Conservation (phyloP, 495 filamentous ascomycete genomes). For the Hypoxylon crocopeplum region DNA sequence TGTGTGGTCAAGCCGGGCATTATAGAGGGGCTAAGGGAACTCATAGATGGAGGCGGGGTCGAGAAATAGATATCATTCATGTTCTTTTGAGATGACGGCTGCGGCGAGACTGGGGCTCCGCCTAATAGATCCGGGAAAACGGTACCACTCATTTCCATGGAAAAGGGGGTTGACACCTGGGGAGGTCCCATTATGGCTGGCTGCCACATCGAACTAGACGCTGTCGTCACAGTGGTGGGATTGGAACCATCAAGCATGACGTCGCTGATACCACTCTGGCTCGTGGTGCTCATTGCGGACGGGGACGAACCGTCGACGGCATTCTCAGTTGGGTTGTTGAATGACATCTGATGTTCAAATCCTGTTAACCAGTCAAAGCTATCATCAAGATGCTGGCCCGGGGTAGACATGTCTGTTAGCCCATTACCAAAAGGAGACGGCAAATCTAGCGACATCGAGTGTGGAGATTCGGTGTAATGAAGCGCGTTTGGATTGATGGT, state of each 20-base stretch:
- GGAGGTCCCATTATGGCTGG: slow-evolving; percentile 67
- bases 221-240: slow-evolving; percentile 52
- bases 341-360: slow-evolving; percentile 78
- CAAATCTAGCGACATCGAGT: slow-evolving; percentile 72
- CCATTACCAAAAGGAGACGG: slow-evolving; percentile 75
- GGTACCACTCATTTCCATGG: slow-evolving; percentile 62
- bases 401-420: slow-evolving; percentile 62
- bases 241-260: slow-evolving; percentile 87
- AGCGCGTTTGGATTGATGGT: slow-evolving; percentile 97
- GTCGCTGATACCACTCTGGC: slow-evolving; percentile 91
- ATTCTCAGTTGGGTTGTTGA: slow-evolving; percentile 73
- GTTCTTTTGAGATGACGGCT: slow-evolving; percentile 60
- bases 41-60: slow-evolving; percentile 72
- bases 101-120: slow-evolving; percentile 67
- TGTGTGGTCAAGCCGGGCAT: slow-evolving; percentile 60
- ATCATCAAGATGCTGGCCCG: slow-evolving; percentile 71
- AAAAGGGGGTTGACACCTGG: slow-evolving; percentile 66
- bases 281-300: slow-evolving; percentile 90
- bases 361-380: slow-evolving; percentile 86
- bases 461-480: slow-evolving; percentile 87
- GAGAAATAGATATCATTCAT: slow-evolving; percentile 63
- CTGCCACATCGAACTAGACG: slow-evolving; percentile 68
- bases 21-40: slow-evolving; percentile 59
- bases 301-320: slow-evolving; percentile 92
- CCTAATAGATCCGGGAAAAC: slow-evolving; percentile 67